Evolutionary conservation across 1,284 basidiomycete species (phyloP).

Genomic region (Austroboletus novae-zelandiae): DNA sequence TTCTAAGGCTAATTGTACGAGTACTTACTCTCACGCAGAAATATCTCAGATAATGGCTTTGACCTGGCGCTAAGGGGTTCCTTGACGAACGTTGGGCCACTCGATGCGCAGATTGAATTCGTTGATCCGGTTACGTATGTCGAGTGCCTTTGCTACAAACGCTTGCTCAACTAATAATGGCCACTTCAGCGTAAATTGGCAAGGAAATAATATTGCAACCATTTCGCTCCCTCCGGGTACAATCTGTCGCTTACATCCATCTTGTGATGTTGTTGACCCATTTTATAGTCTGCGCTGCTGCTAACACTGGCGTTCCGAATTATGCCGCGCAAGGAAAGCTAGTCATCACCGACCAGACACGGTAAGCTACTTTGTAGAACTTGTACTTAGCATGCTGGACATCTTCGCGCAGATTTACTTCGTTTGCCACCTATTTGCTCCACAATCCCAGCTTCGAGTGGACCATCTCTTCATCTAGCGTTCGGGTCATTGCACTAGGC

Average conservation of each 20-base stretch:
- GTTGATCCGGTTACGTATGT: slow-evolving; percentile 50
- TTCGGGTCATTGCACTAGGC: slow-evolving; percentile 65
- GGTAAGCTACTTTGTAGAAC: slow-evolving; percentile 35
- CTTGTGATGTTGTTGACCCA: background rate
- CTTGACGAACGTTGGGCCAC: slow-evolving; percentile 59
- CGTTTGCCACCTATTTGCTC: slow-evolving; percentile 65
- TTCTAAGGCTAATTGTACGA: slow-evolving; percentile 47
- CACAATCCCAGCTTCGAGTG: slow-evolving; percentile 69
- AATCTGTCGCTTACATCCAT: slow-evolving; percentile 4
- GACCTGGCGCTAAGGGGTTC: slow-evolving; percentile 57
- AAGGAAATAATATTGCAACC: slow-evolving; percentile 64
- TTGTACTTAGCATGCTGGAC: background rate
- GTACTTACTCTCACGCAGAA: slow-evolving; percentile 39
- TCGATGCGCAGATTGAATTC: slow-evolving; percentile 65
- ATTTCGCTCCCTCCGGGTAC: slow-evolving; percentile 59
- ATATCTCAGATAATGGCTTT: slow-evolving; percentile 64
- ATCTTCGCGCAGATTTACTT: slow-evolving; percentile 50
- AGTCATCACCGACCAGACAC: slow-evolving; percentile 50
- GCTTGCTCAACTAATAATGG: slow-evolving; percentile 6
- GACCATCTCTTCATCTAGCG: slow-evolving; percentile 63
- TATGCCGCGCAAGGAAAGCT: slow-evolving; percentile 53
- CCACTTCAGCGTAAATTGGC: slow-evolving; percentile 54
- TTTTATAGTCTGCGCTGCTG: slow-evolving; percentile 61
- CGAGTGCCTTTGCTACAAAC: slow-evolving; percentile 8
- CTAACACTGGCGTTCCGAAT: slow-evolving; percentile 66